Conservation (phyloP, 169 alveolate genomes). For the Plasmodium ovale region DNA sequence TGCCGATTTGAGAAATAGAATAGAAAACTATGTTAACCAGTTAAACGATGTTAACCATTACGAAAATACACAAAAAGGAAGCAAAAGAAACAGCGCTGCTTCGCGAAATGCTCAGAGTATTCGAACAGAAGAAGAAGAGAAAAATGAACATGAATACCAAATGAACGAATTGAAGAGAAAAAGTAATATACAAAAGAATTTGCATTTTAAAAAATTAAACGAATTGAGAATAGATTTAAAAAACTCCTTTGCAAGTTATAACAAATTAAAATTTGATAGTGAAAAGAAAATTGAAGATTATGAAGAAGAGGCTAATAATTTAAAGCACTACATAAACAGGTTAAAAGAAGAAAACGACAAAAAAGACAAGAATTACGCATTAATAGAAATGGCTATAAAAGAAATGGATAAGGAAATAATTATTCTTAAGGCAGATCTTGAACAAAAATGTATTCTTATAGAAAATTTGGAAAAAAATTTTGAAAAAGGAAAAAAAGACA, state of each 20-base stretch:
- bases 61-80: neutral
- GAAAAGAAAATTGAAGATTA: slow-evolving; percentile 58
- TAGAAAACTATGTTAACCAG: neutral
- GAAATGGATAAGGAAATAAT: slow-evolving; percentile 74
- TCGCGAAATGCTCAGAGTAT: neutral
- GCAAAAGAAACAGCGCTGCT: neutral
- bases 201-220: slow-evolving; percentile 45
- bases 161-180: slow-evolving; percentile 26
- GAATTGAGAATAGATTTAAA: slow-evolving; percentile 59
- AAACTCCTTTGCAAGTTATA: slow-evolving; percentile 51
- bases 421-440: slow-evolving; percentile 29
- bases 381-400: slow-evolving; percentile 63
- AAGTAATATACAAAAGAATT: slow-evolving; percentile 1
- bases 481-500: slow-evolving; percentile 7
- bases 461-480: slow-evolving; percentile 27
- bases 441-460: slow-evolving; percentile 21
- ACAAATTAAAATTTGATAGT: slow-evolving; percentile 60
- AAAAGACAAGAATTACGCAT: slow-evolving; percentile 62
- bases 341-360: slow-evolving; percentile 64
- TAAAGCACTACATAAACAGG: slow-evolving; percentile 40
- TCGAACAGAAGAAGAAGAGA: neutral
- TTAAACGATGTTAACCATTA: neutral
- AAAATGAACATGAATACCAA: neutral
- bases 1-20: slow-evolving; percentile 3
- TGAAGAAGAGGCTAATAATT: slow-evolving; percentile 67